A percentile compares a stretch with the other conserved stretches of the same genome.
Conservation (phyloP, 768 basidiomycete species). For the Rhodotorula toruloides region DNA sequence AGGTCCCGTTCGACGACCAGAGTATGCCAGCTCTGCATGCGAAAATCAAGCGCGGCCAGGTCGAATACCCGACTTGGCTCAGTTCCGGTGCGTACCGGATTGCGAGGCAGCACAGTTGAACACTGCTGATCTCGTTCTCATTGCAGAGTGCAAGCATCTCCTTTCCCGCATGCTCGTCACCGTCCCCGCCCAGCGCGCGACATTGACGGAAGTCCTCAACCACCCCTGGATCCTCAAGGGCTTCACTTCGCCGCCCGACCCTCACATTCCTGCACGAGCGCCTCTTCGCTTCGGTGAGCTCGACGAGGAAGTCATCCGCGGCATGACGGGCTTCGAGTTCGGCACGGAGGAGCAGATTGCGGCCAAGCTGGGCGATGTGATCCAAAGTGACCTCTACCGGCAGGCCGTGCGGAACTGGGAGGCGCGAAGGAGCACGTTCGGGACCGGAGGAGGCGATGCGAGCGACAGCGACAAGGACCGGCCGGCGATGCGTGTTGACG, state of each 20-base stretch:
- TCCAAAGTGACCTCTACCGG: constrained; percentile 71
- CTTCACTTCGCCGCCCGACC: constrained; percentile 68
- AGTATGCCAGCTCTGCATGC: constrained; percentile 98
- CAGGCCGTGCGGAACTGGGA: constrained; percentile 75
- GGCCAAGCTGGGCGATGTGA: constrained; percentile 61
- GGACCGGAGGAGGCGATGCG: neutral
- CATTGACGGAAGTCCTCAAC: constrained; percentile 72
- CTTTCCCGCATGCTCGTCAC: constrained; percentile 94
- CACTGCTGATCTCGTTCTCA: too few relatives aligned
- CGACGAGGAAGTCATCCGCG: constrained; percentile 74
- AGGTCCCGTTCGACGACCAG: constrained; percentile 98
- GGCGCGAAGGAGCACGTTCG: constrained; percentile 43
- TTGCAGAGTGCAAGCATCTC: constrained; percentile 83
- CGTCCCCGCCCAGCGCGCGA: constrained; percentile 75
- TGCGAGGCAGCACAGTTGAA: neutral
- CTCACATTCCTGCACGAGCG: constrained; percentile 80
- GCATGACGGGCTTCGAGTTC: constrained; percentile 96
- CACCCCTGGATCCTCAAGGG: constrained; percentile 94
- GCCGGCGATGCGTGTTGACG: constrained; percentile 31
- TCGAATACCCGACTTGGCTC: constrained; percentile 96
- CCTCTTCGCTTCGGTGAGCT: constrained; percentile 84
- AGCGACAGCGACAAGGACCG: constrained; percentile 24
- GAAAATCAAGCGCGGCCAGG: constrained; percentile 94
- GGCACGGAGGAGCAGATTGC: constrained; percentile 83
- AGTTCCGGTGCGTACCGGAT: constrained; percentile 65